Conservation (phyloP, 148 eudicot species). For the Rhododendron mucronatum region DNA sequence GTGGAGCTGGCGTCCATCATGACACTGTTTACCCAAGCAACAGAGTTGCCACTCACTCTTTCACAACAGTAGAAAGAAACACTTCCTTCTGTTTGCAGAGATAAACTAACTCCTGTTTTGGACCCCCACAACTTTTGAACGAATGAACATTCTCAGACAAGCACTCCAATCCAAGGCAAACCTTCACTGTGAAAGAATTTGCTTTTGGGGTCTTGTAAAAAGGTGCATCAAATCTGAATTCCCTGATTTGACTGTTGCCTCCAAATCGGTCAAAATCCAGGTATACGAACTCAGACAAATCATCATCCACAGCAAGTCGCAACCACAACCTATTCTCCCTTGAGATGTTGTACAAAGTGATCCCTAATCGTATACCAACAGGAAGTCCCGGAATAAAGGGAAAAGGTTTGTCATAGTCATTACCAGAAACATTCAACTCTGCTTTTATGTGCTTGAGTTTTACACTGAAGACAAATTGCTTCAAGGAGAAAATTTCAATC, state of each 20-base stretch:
- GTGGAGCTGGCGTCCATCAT: not conserved
- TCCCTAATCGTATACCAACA: conserved; percentile 54
- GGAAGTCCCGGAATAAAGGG: conserved; percentile 66
- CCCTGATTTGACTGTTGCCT: conserved; percentile 25
- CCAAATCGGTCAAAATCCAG: conserved; percentile 46
- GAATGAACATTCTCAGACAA: conserved; percentile 28
- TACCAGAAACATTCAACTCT: conserved; percentile 41
- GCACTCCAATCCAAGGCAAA: conserved; percentile 65
- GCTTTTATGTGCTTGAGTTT: conserved; percentile 50
- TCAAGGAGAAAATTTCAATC: conserved; percentile 42
- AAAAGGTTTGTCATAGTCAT: conserved; percentile 49
- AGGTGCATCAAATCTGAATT: conserved; percentile 43
- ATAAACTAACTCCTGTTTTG: conserved; percentile 41
- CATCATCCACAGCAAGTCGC: conserved; percentile 34
- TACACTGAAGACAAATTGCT: conserved; percentile 30
- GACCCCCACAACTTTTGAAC: conserved; percentile 47
- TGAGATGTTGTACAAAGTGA: conserved; percentile 53
- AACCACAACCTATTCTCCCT: conserved; percentile 60
- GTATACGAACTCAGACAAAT: conserved; percentile 47
- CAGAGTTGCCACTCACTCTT: conserved; percentile 1
- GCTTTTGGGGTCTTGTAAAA: conserved; percentile 63
- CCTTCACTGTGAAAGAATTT: conserved; percentile 41
- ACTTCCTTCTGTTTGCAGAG: conserved; percentile 58
- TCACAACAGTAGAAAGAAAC: conserved; percentile 29
- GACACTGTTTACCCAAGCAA: not conserved